These are phyloP conservation scores for Trichoderma sp. DNA, from an alignment of 2,329 filamentous ascomycete species.

Conservation along the genomic window DNA sequence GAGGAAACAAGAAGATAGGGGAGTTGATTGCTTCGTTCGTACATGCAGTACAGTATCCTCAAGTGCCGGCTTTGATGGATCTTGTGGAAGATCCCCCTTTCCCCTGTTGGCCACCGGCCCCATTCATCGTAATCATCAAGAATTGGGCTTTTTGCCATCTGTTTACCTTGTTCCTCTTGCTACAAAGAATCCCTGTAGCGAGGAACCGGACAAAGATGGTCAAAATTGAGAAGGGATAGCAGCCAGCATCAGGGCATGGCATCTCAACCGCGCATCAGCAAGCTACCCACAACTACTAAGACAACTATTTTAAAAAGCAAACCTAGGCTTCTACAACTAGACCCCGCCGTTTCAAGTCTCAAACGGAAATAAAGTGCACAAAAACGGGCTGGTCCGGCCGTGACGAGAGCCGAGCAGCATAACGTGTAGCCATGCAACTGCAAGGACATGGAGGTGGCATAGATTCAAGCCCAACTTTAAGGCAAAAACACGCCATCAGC, in stretches of 20 bases:
- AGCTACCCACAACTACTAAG: not conserved
- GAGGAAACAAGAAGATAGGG: not conserved
- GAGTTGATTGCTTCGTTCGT: not conserved
- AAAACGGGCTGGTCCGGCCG: not conserved
- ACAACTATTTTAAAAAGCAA: not conserved
- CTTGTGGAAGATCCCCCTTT: not conserved
- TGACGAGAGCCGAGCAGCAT: not conserved
- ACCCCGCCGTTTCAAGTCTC: conserved; percentile 6
- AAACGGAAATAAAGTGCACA: not conserved
- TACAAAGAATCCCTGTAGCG: not conserved
- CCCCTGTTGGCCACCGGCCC: not conserved
- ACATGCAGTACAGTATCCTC: not conserved
- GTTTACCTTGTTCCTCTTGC: not conserved
- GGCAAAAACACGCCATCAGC: conserved; percentile 1
- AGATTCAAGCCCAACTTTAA: not conserved
- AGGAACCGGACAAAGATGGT: not conserved
- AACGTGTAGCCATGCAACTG: not conserved
- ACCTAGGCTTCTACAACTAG: not conserved
- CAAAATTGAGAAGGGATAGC: not conserved
- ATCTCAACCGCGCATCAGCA: not conserved
- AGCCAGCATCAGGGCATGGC: no score
- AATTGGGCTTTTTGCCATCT: not conserved
- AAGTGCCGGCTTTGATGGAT: not conserved
- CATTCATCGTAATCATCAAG: not conserved
- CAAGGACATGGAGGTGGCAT: not conserved